Evolutionary conservation across 805 yeast genomes (phyloP).

Genomic region (Alloascoidea hylecoeti): DNA sequence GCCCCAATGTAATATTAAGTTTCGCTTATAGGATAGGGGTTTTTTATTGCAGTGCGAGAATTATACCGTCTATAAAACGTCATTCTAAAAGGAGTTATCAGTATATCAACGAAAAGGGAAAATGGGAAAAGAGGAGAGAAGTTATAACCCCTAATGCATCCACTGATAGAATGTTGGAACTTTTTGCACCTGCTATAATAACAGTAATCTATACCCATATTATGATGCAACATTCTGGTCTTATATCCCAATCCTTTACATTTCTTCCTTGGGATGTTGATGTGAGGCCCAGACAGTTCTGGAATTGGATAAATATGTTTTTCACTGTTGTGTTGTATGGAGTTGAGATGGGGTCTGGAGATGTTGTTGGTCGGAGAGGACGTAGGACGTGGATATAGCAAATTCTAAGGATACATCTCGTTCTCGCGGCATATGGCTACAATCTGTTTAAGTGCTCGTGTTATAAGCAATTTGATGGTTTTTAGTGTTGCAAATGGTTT

Average conservation of each 20-base stretch:
- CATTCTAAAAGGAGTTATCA: too few species aligned
- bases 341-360: constrained; percentile 42
- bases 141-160: constrained; percentile 1
- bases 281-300: constrained; percentile 70
- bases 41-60: constrained; percentile 84
- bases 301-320: constrained; percentile 94
- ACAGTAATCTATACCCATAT: constrained; percentile 93
- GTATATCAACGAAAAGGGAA: too few species aligned
- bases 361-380: too few species aligned
- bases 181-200: constrained; percentile 87
- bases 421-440: too few species aligned
- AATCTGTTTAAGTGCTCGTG: too few species aligned
- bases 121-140: too few species aligned
- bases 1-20: constrained; percentile 71
- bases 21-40: constrained; percentile 78
- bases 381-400: too few species aligned
- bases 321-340: constrained; percentile 69
- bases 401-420: too few species aligned
- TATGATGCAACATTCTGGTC: constrained; percentile 79
- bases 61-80: constrained; percentile 62
- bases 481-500: too few species aligned
- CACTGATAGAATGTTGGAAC: constrained; percentile 36
- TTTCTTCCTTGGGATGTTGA: constrained; percentile 22
- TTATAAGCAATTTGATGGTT: too few species aligned
- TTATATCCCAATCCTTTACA: constrained; percentile 42